A percentile compares a stretch with the other conserved stretches of the same genome.
These are phyloP conservation scores for Calcarisporium arbuscula DNA, from an alignment of 2,329 filamentous ascomycete species.

Conservation along the genomic window DNA sequence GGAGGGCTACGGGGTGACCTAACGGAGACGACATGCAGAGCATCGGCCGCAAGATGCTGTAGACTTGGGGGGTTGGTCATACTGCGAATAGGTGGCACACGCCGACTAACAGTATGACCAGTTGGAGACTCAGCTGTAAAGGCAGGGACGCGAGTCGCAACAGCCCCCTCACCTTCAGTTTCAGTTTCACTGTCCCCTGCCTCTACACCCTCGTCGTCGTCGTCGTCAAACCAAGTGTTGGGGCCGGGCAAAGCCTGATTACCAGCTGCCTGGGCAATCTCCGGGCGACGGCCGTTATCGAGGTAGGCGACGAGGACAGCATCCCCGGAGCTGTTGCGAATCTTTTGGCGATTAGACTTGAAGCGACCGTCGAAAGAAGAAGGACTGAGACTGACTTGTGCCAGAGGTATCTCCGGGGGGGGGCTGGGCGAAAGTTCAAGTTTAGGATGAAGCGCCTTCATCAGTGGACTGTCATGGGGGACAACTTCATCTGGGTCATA, in stretches of 20 bases:
- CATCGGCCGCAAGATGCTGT: constrained; percentile 25
- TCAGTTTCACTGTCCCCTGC: too few species aligned
- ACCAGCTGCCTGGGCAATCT: constrained; percentile 55
- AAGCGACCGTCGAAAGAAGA: constrained; percentile 31
- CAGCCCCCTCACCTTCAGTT: too few species aligned
- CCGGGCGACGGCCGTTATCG: constrained; percentile 55
- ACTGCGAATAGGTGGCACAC: too few species aligned
- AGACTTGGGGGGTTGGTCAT: constrained; percentile 17
- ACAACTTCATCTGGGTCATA: constrained; percentile 40
- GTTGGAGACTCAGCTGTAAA: too few species aligned
- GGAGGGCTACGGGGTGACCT: constrained; percentile 10
- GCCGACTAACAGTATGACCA: too few species aligned
- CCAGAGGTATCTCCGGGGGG: constrained; percentile 27
- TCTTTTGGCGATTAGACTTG: constrained; percentile 47
- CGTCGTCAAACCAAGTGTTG: constrained; percentile 35
- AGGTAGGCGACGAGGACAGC: constrained; percentile 61
- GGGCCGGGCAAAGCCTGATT: constrained; percentile 44
- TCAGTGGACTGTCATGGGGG: constrained; percentile 33
- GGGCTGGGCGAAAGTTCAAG: constrained; percentile 26
- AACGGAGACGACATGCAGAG: constrained; percentile 20
- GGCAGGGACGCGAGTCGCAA: too few species aligned
- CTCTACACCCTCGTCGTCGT: constrained; percentile 24
- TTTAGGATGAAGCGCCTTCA: constrained; percentile 26
- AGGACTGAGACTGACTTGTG: constrained; percentile 28
- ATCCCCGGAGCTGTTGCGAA: constrained; percentile 53